Evolutionary conservation across 306 rosid species (phyloP), one percentile per base, ranked within the genome.

Genomic region (Cicer pinnatifidum): DNA sequence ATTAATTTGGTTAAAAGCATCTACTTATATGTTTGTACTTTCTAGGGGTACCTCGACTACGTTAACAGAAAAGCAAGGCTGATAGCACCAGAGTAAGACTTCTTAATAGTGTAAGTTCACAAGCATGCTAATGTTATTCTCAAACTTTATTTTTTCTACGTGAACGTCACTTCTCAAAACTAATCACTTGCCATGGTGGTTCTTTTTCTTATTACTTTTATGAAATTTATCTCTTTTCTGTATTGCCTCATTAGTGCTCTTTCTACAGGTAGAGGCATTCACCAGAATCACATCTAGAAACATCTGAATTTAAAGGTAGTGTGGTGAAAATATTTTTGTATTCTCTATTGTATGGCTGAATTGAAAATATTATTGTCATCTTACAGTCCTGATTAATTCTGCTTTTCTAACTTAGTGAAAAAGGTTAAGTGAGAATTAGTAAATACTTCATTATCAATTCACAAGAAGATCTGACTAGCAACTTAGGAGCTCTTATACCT

Each of bases 31-130:
- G 71, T 71, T 75, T 62, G 57, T 28, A 77, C 19, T 62, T 77
- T 77, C 46, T 85, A 93, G 98, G 97, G 89, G 46, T 93, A 89
- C 81, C 78, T 91, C 75, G 98, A 93, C 88, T 84, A 76, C 71
- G 87, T 48, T 74, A 88, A 89, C 88, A 83, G 85, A 81, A 83
- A 83, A 80, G 72, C 60, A 76, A 86, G 74, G 69, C 16, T 28
- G 69, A 58, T 52, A 35, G 76, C 43, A 41, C 44, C 19, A 12
- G 79, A 79, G 75, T 44, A 71, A 78, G 77, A 72, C 53, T 40
- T 39, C 67, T 59, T 46, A 64, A 69, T 80, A 63, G 12, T 59
- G 75, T 54, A 59, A 52, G 79, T 37, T 73, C 51, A 80, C 82
- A 20, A 61, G 77, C 73, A 15, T 72, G 52, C 75, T 28, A 75